A percentile compares a stretch with the other conserved stretches of the same genome.
Conservation (phyloP, 352 stramenopile genomes). For the Globisporangium lucens region DNA sequence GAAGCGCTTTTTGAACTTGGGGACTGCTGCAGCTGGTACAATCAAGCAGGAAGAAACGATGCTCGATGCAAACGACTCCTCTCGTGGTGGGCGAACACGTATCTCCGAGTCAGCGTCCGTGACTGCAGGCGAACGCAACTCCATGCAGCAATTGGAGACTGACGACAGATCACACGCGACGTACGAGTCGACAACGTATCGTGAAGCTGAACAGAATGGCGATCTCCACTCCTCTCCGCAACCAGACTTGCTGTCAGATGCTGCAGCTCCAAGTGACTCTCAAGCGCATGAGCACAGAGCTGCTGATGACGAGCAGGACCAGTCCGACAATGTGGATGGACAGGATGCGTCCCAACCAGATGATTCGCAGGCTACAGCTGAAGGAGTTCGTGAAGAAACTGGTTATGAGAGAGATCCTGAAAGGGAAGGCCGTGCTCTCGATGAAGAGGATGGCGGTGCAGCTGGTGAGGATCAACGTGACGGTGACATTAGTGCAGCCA, state of each 20-base stretch:
- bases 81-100: neutral
- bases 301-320: neutral
- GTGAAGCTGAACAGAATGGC: neutral
- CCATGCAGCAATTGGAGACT: neutral
- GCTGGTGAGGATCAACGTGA: neutral
- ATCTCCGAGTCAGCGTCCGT: neutral
- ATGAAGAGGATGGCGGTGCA: neutral
- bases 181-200: neutral
- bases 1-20: conserved; percentile 3
- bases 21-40: neutral
- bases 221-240: neutral
- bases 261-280: neutral
- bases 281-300: neutral
- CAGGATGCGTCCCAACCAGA: neutral
- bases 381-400: neutral
- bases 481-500: neutral
- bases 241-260: neutral
- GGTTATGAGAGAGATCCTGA: neutral
- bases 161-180: neutral
- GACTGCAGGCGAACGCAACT: no score
- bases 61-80: neutral
- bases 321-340: neutral
- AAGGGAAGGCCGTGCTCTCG: no score
- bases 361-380: neutral
- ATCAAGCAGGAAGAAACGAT: neutral